Evolutionary conservation across 106 monocot genomes (phyloP).

Genomic region (Amphibolis antarctica): DNA sequence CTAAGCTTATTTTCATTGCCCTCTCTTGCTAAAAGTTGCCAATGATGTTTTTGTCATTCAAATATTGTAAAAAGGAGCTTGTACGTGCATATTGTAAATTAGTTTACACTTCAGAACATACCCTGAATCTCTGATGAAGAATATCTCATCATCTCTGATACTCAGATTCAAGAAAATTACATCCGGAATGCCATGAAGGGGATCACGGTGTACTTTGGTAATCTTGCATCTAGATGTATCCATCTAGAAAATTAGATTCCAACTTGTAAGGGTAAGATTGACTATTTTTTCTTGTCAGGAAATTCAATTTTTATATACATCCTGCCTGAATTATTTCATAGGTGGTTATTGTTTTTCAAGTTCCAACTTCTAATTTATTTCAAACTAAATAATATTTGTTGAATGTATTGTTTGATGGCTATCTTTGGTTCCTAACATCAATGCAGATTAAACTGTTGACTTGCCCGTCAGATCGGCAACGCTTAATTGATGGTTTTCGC

Average conservation of each 20-base stretch:
- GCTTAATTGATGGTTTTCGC: too few relatives aligned
- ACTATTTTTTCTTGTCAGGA: neutral
- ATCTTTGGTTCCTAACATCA: neutral
- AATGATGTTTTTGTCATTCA: too few relatives aligned
- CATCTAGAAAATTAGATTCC: neutral
- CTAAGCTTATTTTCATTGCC: neutral
- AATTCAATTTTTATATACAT: too few relatives aligned
- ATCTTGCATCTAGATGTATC: conserved; percentile 9
- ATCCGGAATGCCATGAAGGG: conserved; percentile 31
- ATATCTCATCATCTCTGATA: neutral
- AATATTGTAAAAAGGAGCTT: too few relatives aligned
- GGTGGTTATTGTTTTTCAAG: neutral
- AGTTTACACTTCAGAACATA: too few relatives aligned
- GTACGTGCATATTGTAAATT: too few relatives aligned
- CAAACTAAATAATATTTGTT: too few relatives aligned
- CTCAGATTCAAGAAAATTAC: conserved; percentile 51
- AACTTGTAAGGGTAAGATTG: neutral
- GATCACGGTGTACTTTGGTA: conserved; percentile 58
- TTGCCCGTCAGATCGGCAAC: neutral
- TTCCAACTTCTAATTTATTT: neutral
- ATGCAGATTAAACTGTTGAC: neutral
- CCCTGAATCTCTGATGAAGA: neutral
- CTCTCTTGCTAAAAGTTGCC: too few relatives aligned
- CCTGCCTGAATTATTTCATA: too few relatives aligned
- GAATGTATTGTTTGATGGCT: neutral